Evolutionary conservation across 805 yeast species (phyloP).

Genomic region (Zygosaccharomyces pseudorouxii): DNA sequence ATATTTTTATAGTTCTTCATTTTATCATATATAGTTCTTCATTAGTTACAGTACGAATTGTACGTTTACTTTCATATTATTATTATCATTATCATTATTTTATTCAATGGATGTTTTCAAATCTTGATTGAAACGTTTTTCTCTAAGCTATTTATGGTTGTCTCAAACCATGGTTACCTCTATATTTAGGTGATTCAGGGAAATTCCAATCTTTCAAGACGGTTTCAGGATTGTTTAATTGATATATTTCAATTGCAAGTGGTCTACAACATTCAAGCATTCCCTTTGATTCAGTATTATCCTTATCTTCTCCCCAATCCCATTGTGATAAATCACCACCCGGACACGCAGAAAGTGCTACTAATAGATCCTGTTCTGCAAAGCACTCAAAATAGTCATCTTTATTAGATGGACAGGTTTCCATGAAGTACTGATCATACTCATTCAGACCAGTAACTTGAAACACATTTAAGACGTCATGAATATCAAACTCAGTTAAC

Average conservation of each 20-base stretch:
- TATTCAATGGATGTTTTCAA: not conserved
- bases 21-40: slow-evolving; percentile 1
- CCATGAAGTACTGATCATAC: slow-evolving; percentile 65
- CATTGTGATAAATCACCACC: slow-evolving; percentile 65
- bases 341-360: slow-evolving; percentile 64
- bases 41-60: not conserved
- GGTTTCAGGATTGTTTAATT: slow-evolving; percentile 41
- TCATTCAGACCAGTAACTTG: slow-evolving; percentile 65
- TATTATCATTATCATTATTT: too few species aligned
- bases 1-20: not conserved
- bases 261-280: slow-evolving; percentile 63
- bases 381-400: slow-evolving; percentile 62
- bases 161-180: slow-evolving; percentile 50
- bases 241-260: slow-evolving; percentile 56
- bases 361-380: slow-evolving; percentile 59
- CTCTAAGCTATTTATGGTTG: slow-evolving; percentile 1
- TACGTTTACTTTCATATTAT: slow-evolving; percentile 2
- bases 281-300: slow-evolving; percentile 34
- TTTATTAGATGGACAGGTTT: slow-evolving; percentile 57
- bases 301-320: slow-evolving; percentile 64
- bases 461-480: slow-evolving; percentile 64
- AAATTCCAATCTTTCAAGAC: slow-evolving; percentile 48
- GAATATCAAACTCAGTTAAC: slow-evolving; percentile 60
- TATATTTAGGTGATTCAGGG: slow-evolving; percentile 49
- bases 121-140: not conserved